A percentile compares a stretch with the other conserved stretches of the same genome.
These are phyloP conservation scores for Chaetomium sp. DNA, from an alignment of 2,329 filamentous ascomycete genomes.

Conservation along the genomic window DNA sequence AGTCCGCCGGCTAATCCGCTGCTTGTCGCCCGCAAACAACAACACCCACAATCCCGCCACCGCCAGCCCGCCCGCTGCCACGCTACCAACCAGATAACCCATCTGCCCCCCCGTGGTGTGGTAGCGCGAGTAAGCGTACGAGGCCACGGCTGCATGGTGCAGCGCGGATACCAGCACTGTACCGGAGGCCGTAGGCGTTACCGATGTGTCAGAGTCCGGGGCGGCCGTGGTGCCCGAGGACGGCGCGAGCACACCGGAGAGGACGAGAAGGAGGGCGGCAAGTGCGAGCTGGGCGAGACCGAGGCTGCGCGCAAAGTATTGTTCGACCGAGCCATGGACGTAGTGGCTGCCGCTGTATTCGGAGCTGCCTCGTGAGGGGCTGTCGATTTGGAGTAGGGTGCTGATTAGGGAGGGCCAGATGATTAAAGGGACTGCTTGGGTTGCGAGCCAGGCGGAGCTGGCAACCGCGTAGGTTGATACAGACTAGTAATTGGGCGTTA, in stretches of 20 bases:
- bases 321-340: slow-evolving; percentile 48
- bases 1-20: slow-evolving; percentile 32
- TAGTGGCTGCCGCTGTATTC: not conserved
- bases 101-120: slow-evolving; percentile 47
- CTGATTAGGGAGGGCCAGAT: slow-evolving; percentile 43
- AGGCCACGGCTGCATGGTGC: slow-evolving; percentile 57
- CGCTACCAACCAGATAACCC: slow-evolving; percentile 54
- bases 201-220: slow-evolving; percentile 8
- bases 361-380: not conserved
- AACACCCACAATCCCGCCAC: slow-evolving; percentile 58
- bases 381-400: slow-evolving; percentile 32
- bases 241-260: slow-evolving; percentile 65
- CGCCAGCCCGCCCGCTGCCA: slow-evolving; percentile 51
- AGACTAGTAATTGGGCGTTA: slow-evolving; percentile 31
- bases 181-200: slow-evolving; percentile 59
- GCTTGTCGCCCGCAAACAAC: slow-evolving; percentile 33
- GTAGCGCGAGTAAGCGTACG: slow-evolving; percentile 64
- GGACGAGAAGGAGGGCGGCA: slow-evolving; percentile 56
- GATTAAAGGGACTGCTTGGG: slow-evolving; percentile 43
- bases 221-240: slow-evolving; percentile 35
- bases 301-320: slow-evolving; percentile 67
- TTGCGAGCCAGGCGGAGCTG: slow-evolving; percentile 45
- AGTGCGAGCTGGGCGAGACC: slow-evolving; percentile 62
- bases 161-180: slow-evolving; percentile 58
- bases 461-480: slow-evolving; percentile 45